Percentiles rank a stretch among this genome's conserved stretches.
phyloP scores from a whole-genome alignment of 192 early-diverging fungal species.

The Phlyctochytrium arcticum region DNA sequence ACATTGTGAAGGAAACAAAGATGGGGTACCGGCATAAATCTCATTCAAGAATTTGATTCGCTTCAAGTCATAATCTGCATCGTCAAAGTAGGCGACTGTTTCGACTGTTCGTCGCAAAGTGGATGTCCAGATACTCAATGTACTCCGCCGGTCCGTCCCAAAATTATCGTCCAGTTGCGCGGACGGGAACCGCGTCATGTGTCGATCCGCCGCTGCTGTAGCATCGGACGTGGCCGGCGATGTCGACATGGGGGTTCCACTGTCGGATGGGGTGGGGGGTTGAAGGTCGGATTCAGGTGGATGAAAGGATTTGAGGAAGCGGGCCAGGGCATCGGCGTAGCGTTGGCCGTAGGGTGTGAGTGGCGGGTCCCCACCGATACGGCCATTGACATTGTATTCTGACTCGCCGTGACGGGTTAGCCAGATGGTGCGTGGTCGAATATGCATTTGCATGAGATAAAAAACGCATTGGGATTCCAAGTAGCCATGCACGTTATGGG shows the following conservation, averaged over 20 bases:
- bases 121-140: constrained; percentile 76
- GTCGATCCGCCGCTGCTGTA: neutral
- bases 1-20: neutral
- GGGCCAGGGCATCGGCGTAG: constrained; percentile 71
- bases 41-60: constrained; percentile 73
- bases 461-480: constrained; percentile 91
- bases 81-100: constrained; percentile 78
- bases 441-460: constrained; percentile 97
- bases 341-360: constrained; percentile 67
- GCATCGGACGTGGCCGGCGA: neutral
- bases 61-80: constrained; percentile 72
- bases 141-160: constrained; percentile 4
- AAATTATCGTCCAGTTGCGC: constrained; percentile 22
- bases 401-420: constrained; percentile 91
- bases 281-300: constrained; percentile 2
- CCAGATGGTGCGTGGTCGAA: constrained; percentile 77
- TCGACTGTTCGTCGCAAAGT: constrained; percentile 80
- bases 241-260: neutral
- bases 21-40: constrained; percentile 74
- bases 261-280: neutral
- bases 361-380: constrained; percentile 85
- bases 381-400: constrained; percentile 73
- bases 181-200: neutral
- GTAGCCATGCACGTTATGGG: constrained; percentile 92
- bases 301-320: constrained; percentile 59